Conservation (phyloP, 2,329 filamentous ascomycete genomes). For the Cercospora brassicicola region DNA sequence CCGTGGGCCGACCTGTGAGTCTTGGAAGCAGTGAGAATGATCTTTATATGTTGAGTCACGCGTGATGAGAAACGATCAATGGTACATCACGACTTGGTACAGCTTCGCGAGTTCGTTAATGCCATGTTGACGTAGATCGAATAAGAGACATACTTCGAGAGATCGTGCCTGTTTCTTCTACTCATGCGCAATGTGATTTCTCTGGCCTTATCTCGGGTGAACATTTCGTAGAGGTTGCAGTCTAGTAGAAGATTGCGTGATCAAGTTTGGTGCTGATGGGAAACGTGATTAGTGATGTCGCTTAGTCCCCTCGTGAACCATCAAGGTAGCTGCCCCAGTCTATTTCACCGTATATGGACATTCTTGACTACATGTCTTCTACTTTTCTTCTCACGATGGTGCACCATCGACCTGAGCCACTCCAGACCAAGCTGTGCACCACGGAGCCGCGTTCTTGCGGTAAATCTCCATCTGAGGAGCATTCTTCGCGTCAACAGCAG, state of each 20-base stretch:
- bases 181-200: background rate
- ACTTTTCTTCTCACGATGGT: slow-evolving; percentile 1
- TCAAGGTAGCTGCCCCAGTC: background rate
- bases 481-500: slow-evolving; percentile 25
- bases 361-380: background rate
- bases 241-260: background rate
- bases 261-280: background rate
- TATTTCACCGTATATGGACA: background rate
- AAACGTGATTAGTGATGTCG: background rate
- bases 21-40: background rate
- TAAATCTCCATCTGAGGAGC: slow-evolving; percentile 36
- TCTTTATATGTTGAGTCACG: background rate
- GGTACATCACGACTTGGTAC: background rate
- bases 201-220: background rate
- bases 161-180: background rate
- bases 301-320: background rate
- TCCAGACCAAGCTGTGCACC: slow-evolving; percentile 30
- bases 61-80: background rate
- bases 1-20: background rate
- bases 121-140: background rate
- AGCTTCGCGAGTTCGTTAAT: background rate
- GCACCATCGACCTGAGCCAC: slow-evolving; percentile 32
- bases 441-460: slow-evolving; percentile 34
- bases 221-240: background rate
- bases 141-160: background rate